Base-by-base conservation (phyloP, 2,329 filamentous ascomycete species). In the Trichoderma sp. region DNA sequence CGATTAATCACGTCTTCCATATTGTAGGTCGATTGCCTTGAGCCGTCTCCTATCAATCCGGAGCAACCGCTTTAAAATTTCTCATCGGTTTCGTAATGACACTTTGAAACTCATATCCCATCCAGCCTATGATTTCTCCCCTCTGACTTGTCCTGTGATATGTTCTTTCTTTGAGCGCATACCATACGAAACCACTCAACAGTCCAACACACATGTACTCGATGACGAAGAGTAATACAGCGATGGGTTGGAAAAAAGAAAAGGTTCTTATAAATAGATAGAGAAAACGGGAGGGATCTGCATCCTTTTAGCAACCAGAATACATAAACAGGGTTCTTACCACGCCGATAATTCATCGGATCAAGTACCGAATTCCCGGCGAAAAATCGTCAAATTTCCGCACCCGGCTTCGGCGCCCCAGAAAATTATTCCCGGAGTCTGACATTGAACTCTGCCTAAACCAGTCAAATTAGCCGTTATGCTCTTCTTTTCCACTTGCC, bases 371-470 rank as follows among this genome's bases (percentile, higher is more conserved):
- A 69, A 69, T 26, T 47, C 6, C 65, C 53, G 53, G 56, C 36
- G 65, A 15, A 24, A 69, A 60, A 43, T 68, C 65, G 65, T 58
- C 26, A 24, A 15, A 4, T 43, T 6, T 60, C 65, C 65, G 65
- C 56, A 61, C 61, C 65, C 65, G 65, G 65, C n/a, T 69, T 69
- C 65, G 56, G 65, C 65, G 15, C 53, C 65, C 64, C 53, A 57
- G 36, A 32, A 24, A 26, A 39, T 8, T 60, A 12, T 47, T 12
- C 65, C 65, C 56, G 36, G 65, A 61, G 28, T 60, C 12, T 30
- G 26, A 18, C 24, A 39, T 43, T 43, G 15, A 43, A 28, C 26
- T 60, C 24, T n/a, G 36, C 28, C 53, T 34, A 53, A 65, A 51
- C 21, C 36, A 69, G n/a, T 26, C 30, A 39, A 26, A 8, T 36